Percentiles rank a stretch among this genome's conserved stretches.
Evolutionary conservation across 805 yeast species (phyloP).

Genomic region (Saccharomyces kudriavzevii): DNA sequence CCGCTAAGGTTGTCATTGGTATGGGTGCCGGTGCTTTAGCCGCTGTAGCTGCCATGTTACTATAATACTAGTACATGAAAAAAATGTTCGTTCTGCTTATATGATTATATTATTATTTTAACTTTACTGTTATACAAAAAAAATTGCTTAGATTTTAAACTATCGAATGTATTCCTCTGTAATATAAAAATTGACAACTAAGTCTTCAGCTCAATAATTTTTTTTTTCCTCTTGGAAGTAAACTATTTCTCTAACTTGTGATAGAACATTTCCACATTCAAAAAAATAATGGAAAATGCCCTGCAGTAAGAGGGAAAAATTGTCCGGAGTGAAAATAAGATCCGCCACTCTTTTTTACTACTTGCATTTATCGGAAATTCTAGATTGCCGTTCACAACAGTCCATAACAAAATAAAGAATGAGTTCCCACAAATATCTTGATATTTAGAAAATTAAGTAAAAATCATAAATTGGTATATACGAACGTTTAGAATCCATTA

Average conservation of each 20-base stretch:
- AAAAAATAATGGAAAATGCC: no score
- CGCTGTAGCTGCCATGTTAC: slow-evolving; percentile 8
- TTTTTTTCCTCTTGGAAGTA: neutral
- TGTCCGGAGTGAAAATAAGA: no score
- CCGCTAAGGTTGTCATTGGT: slow-evolving; percentile 6
- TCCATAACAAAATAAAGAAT: neutral
- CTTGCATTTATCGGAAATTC: no score
- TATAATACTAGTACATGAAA: neutral
- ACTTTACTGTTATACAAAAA: neutral
- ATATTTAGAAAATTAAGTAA: neutral
- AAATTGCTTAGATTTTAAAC: neutral
- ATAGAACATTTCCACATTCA: no score
- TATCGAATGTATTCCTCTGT: neutral
- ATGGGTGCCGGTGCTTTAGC: slow-evolving; percentile 8
- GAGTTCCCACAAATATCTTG: neutral
- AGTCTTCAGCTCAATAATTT: neutral
- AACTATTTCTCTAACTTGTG: no score
- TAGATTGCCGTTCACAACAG: no score
- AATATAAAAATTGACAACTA: neutral
- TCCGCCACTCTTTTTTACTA: no score
- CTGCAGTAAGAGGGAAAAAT: no score
- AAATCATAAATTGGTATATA: neutral
- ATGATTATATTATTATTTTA: neutral
- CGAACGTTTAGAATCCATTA: neutral
- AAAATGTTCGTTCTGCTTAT: neutral